phyloP scores from a whole-genome alignment of 805 yeast genomes.

The Candida caryicola region DNA sequence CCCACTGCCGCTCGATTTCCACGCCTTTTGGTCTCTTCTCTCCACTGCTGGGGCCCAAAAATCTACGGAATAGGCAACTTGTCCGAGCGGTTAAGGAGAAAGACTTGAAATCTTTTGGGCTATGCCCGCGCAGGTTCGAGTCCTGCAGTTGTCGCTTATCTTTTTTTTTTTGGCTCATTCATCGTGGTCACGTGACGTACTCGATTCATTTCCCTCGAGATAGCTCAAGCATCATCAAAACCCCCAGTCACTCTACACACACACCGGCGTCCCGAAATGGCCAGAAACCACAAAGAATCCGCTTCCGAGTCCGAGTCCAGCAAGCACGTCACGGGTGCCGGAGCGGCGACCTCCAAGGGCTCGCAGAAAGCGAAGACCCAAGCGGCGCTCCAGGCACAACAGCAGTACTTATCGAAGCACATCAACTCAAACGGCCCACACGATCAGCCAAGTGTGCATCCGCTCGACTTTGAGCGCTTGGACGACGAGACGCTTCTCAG shows the following conservation, averaged over 20 bases:
- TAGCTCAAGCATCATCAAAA: no score
- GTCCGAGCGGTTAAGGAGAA: constrained; percentile 17
- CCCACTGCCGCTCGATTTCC: no score
- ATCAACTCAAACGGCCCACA: constrained; percentile 73
- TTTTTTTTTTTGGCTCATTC: constrained; percentile 1
- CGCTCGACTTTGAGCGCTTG: constrained; percentile 66
- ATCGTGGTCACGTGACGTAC: not conserved
- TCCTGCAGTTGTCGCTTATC: constrained; percentile 15
- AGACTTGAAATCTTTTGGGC: constrained; percentile 16
- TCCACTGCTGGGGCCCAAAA: no score
- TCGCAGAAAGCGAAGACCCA: constrained; percentile 60
- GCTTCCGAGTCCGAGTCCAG: constrained; percentile 35
- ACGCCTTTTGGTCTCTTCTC: no score
- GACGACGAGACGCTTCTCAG: constrained; percentile 63
- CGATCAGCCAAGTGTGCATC: constrained; percentile 49
- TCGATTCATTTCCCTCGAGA: not conserved
- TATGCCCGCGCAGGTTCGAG: constrained; percentile 17
- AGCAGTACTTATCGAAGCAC: constrained; percentile 63
- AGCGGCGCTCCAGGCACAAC: constrained; percentile 66
- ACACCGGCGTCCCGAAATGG: not conserved
- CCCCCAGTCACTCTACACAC: no score
- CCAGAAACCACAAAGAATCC: constrained; percentile 29
- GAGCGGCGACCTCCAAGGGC: constrained; percentile 31
- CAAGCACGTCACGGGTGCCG: constrained; percentile 5
- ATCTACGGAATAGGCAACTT: constrained; percentile 11